A percentile compares a stretch with the other conserved stretches of the same genome.
phyloP scores from a whole-genome alignment of 2,329 filamentous ascomycete genomes.

The Cordyceps tenuipes region DNA sequence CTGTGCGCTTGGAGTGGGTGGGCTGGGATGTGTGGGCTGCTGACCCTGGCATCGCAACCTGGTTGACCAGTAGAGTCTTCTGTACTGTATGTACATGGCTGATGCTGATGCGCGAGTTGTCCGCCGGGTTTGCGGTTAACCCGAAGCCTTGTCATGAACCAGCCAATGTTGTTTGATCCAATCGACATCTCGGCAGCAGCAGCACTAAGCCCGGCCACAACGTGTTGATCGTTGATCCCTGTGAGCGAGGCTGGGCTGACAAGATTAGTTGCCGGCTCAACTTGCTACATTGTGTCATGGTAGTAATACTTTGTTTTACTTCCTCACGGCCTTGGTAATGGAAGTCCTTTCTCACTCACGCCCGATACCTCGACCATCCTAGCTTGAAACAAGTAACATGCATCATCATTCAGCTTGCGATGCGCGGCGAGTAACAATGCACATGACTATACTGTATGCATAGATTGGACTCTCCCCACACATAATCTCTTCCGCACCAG shows the following conservation, averaged over 20 bases:
- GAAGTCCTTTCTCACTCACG: not conserved
- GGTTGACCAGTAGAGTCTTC: not conserved
- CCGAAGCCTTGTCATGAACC: not conserved
- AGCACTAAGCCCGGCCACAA: not conserved
- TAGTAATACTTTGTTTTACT: not conserved
- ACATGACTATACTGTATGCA: not conserved
- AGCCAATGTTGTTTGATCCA: not conserved
- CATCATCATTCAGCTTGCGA: not conserved
- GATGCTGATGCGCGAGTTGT: not conserved
- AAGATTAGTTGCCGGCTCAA: not conserved
- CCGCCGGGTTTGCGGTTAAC: not conserved
- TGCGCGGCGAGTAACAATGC: not conserved
- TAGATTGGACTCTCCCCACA: not conserved
- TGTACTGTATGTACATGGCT: too few species aligned
- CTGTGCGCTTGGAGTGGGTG: not conserved
- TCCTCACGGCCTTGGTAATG: not conserved
- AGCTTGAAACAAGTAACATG: too few species aligned
- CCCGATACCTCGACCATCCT: not conserved
- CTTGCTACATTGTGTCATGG: not conserved
- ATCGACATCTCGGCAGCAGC: not conserved
- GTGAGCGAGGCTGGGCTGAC: not conserved
- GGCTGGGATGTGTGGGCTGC: not conserved
- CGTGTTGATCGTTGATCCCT: not conserved
- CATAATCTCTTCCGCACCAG: not conserved
- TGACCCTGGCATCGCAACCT: not conserved